phyloP scores from a whole-genome alignment of 139 green algal genomes.

The Chlorella ohadii region DNA sequence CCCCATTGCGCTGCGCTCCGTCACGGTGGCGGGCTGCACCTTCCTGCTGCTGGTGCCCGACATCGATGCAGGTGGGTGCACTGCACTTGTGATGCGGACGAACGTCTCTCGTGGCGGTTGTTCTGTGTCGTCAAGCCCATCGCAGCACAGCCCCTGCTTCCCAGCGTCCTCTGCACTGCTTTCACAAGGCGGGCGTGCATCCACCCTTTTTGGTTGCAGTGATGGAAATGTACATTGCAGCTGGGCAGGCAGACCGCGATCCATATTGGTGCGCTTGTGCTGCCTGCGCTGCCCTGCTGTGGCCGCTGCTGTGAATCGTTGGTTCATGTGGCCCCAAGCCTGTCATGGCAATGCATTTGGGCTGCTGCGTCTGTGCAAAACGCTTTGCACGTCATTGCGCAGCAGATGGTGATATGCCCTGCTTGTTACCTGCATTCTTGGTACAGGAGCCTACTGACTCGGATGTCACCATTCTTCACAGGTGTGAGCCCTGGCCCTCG shows the following conservation, averaged over 20 bases:
- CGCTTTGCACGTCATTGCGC: no score
- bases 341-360: no score
- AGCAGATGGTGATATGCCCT: no score
- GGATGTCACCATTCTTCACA: no score
- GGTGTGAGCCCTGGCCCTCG: conserved; percentile 72
- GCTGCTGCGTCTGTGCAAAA: no score
- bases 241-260: conserved; percentile 41
- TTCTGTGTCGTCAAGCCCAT: no score
- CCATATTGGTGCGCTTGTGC: neutral
- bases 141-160: neutral
- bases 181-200: no score
- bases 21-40: neutral
- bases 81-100: neutral
- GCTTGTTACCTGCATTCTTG: no score
- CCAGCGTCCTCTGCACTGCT: no score
- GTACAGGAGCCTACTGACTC: no score
- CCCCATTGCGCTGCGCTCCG: neutral
- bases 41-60: conserved; percentile 34
- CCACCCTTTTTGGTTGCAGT: conserved; percentile 38
- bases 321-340: no score
- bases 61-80: conserved; percentile 33
- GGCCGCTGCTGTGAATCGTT: neutral
- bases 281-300: neutral
- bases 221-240: conserved; percentile 81
- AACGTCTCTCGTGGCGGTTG: no score